Conservation (phyloP, 2,329 filamentous ascomycete species). For the Teratosphaeriaceae sp. region DNA sequence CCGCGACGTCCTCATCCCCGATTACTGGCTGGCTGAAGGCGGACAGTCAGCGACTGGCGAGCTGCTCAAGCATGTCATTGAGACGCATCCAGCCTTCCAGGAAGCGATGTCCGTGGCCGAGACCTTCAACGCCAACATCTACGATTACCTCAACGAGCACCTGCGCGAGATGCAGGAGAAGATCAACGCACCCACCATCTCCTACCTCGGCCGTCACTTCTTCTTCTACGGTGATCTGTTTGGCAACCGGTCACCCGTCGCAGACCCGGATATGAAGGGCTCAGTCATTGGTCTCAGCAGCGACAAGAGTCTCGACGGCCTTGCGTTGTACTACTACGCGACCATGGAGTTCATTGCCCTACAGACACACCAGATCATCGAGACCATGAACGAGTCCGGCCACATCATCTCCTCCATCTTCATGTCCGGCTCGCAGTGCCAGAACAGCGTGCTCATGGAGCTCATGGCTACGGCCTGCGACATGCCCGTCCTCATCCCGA, state of each 20-base stretch:
- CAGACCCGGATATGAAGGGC: conserved; percentile 88
- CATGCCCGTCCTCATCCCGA: conserved; percentile 88
- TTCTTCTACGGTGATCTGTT: conserved; percentile 99
- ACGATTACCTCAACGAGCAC: conserved; percentile 88
- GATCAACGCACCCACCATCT: conserved; percentile 64
- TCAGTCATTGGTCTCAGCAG: conserved; percentile 78
- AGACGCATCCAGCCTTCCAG: conserved; percentile 86
- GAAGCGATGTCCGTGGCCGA: conserved; percentile 73
- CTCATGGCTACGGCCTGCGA: conserved; percentile 84
- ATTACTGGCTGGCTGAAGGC: conserved; percentile 95
- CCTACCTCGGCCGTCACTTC: conserved; percentile 84
- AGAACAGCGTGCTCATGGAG: conserved; percentile 87
- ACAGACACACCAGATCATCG: conserved; percentile 92
- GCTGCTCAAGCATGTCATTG: conserved; percentile 85
- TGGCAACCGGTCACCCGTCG: conserved; percentile 91
- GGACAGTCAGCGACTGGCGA: conserved; percentile 96
- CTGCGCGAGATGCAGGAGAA: conserved; percentile 69
- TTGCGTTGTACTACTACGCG: conserved; percentile 88
- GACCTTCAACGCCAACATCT: conserved; percentile 80
- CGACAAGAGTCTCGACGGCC: conserved; percentile 78
- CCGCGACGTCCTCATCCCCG: conserved; percentile 83
- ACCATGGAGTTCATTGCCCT: conserved; percentile 98
- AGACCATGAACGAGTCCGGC: conserved; percentile 85
- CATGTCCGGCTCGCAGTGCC: conserved; percentile 98
- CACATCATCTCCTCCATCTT: conserved; percentile 90